These are phyloP conservation scores for Polyporus tsugae DNA, from an alignment of 1,284 basidiomycete genomes.

Conservation along the genomic window DNA sequence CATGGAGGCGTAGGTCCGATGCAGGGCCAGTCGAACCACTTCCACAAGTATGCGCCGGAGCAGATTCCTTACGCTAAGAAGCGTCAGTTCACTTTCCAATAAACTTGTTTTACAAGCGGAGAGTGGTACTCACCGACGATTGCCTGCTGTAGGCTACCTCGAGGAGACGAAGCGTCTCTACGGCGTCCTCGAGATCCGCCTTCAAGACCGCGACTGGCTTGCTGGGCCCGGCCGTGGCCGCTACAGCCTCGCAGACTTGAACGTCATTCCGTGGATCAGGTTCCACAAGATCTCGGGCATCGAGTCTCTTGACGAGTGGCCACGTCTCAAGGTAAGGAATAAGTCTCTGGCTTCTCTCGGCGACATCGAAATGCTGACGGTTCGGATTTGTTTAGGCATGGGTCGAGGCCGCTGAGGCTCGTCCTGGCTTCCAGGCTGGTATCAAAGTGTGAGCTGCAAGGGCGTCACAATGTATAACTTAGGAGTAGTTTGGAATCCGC, in stretches of 20 bases:
- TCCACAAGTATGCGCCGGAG: slow-evolving; percentile 62
- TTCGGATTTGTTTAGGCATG: slow-evolving; percentile 30
- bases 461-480: neutral
- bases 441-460: slow-evolving; percentile 26
- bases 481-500: neutral
- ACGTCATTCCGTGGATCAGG: slow-evolving; percentile 65
- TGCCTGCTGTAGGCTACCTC: slow-evolving; percentile 59
- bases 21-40: slow-evolving; percentile 79
- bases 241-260: slow-evolving; percentile 74
- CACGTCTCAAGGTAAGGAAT: slow-evolving; percentile 41
- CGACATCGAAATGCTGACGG: neutral
- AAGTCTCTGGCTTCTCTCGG: neutral
- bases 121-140: slow-evolving; percentile 1
- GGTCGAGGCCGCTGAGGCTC: slow-evolving; percentile 34
- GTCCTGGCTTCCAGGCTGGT: slow-evolving; percentile 39
- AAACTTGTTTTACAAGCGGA: neutral
- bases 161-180: slow-evolving; percentile 84
- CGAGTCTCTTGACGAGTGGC: slow-evolving; percentile 52
- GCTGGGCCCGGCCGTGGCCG: slow-evolving; percentile 72
- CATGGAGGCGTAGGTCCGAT: slow-evolving; percentile 80
- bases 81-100: slow-evolving; percentile 45
- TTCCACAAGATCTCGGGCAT: slow-evolving; percentile 53
- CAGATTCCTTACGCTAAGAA: slow-evolving; percentile 73
- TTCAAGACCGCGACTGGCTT: slow-evolving; percentile 72
- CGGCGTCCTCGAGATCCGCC: slow-evolving; percentile 76